Evolutionary conservation across 257 asterid genomes (phyloP), one percentile per base, ranked within the genome.

Genomic region (Buddleja alternifolia): DNA sequence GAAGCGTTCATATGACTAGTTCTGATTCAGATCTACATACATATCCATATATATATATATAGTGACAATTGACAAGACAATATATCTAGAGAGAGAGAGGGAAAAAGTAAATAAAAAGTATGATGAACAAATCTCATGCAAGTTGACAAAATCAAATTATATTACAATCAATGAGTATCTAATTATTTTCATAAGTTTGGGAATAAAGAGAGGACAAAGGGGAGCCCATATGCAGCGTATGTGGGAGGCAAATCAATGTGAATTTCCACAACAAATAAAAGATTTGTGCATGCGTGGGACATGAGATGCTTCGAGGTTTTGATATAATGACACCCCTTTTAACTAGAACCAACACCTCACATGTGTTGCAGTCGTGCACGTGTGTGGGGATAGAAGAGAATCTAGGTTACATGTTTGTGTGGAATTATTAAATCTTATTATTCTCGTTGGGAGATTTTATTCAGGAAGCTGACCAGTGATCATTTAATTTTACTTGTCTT

Each of bases 201-300:
- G 41, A 39, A 17, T 1, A 45, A 69, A 17, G 50, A 48, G 51
- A 17, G 62, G 73, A 74, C 75, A 75, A 19, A 11, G 56, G 64
- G 73, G 76, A 11, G 44, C 84, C 84, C 81, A 69, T 47, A 23
- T 72, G 81, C 62, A 64, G 36, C 51, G 76, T 68, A 34, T 50
- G 71, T 51, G 54, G 71, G 77, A 19, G 76, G 60, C 84, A 75
- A 75, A 69, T 73, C 76, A 72, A 72, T 73, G 81, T 72, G 78
- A 44, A 51, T 6, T 48, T 67, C 24, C 4, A 1, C 21, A 10
- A 29, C 41, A 16, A 54, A 47, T 45, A 47, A 29, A 66, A 68
- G 73, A 57, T 69, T 20, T 62, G 62, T 63, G 79, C 67, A 69
- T 66, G 76, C 71, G 75, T 75, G 75, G 78, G 80, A 41, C 80